A percentile compares a stretch with the other conserved stretches of the same genome.
These are phyloP conservation scores for Schizothecium vesticola DNA, from an alignment of 495 filamentous ascomycete species.

Conservation along the genomic window DNA sequence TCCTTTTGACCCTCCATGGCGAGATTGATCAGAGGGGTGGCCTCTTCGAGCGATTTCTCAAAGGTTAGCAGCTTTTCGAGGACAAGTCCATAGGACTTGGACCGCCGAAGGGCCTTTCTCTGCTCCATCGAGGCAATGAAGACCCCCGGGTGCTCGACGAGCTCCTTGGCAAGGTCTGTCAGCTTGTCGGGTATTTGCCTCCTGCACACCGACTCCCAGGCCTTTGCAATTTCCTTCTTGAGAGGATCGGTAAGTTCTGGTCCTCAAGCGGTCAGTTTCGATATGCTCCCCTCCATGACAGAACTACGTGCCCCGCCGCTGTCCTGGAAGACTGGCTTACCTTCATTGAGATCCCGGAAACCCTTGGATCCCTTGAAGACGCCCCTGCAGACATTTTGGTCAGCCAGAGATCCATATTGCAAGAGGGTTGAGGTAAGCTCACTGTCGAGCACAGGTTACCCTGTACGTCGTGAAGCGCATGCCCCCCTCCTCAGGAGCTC, in stretches of 20 bases:
- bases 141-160: constrained; percentile 14
- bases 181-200: constrained; percentile 5
- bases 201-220: constrained; percentile 47
- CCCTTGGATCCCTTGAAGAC: constrained; percentile 26
- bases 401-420: constrained; percentile 2
- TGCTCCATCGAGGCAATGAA: constrained; percentile 31
- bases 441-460: constrained; percentile 47
- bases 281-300: too few species aligned
- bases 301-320: not conserved
- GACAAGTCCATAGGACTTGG: constrained; percentile 8
- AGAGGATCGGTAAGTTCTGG: constrained; percentile 42
- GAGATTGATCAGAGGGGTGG: constrained; percentile 23
- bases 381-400: constrained; percentile 16
- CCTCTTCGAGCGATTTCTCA: constrained; percentile 31
- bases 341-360: constrained; percentile 41
- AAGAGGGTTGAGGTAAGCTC: constrained; percentile 25
- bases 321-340: constrained; percentile 22
- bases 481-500: constrained; percentile 42
- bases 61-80: constrained; percentile 34
- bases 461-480: constrained; percentile 50
- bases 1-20: constrained; percentile 45
- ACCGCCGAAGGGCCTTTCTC: constrained; percentile 12
- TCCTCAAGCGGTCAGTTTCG: not conserved
- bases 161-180: constrained; percentile 16
- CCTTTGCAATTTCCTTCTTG: constrained; percentile 39